These are phyloP conservation scores for Penicillium sp. DNA, from an alignment of 2,329 filamentous ascomycete genomes.

Conservation along the genomic window DNA sequence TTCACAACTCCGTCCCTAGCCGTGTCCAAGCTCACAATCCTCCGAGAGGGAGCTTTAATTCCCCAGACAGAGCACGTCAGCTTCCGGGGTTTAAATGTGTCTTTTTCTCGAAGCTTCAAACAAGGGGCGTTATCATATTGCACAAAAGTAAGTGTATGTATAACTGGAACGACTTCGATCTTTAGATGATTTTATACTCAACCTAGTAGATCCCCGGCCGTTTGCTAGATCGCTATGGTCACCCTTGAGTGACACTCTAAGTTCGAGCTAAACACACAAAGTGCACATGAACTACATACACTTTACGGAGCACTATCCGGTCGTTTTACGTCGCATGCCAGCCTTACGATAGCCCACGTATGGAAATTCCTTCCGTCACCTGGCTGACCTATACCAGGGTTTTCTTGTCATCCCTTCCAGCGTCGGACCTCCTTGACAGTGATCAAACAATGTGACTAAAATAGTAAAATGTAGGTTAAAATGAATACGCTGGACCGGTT, in stretches of 20 bases:
- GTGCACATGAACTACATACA: not conserved
- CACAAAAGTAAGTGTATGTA: no score
- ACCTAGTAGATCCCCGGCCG: slow-evolving; percentile 1
- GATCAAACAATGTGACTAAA: slow-evolving; percentile 18
- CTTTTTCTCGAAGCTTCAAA: not conserved
- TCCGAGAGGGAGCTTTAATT: slow-evolving; percentile 14
- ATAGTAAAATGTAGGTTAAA: slow-evolving; percentile 3
- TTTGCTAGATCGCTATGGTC: not conserved
- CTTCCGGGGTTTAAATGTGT: slow-evolving; percentile 2
- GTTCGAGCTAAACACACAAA: not conserved
- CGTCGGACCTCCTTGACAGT: slow-evolving; percentile 5
- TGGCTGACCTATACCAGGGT: slow-evolving; percentile 11
- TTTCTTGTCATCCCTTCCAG: slow-evolving; percentile 16
- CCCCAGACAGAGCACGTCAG: slow-evolving; percentile 22
- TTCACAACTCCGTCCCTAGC: slow-evolving; percentile 17
- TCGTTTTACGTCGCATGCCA: slow-evolving; percentile 9
- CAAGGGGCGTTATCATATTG: not conserved
- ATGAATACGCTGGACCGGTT: not conserved
- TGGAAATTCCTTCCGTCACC: slow-evolving; percentile 18
- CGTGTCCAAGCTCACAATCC: slow-evolving; percentile 8
- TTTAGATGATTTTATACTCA: not conserved
- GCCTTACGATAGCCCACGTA: slow-evolving; percentile 8
- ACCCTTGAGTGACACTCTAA: not conserved
- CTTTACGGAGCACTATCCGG: not conserved
- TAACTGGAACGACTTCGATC: not conserved